These are phyloP conservation scores for Fusarium siculi DNA, from an alignment of 2,329 filamentous ascomycete genomes.

Conservation along the genomic window DNA sequence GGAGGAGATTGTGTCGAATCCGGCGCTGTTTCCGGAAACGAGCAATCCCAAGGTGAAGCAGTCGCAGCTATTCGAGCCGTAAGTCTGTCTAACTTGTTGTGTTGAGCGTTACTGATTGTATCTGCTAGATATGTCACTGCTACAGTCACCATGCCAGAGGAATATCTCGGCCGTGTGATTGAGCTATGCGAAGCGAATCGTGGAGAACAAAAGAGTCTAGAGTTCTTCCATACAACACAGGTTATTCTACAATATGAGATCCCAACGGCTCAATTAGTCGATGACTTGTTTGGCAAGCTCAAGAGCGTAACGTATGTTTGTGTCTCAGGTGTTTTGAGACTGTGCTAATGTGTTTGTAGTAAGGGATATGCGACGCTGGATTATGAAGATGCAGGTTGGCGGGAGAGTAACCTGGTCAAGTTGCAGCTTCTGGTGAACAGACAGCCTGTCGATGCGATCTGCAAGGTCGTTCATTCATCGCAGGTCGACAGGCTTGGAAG, in stretches of 20 bases:
- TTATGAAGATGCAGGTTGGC: constrained; percentile 95
- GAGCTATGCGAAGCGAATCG: constrained; percentile 93
- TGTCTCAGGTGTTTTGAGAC: rapidly evolving
- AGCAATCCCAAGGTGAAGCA: constrained; percentile 60
- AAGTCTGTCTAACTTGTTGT: background rate
- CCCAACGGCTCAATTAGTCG: constrained; percentile 88
- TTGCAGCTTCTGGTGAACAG: constrained; percentile 95
- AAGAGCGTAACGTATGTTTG: constrained; percentile 78
- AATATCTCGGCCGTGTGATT: constrained; percentile 93
- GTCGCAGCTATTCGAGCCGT: constrained; percentile 63
- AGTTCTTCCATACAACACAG: constrained; percentile 91
- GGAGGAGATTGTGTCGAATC: constrained; percentile 84
- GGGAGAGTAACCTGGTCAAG: constrained; percentile 82
- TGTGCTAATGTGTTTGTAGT: constrained; percentile 37
- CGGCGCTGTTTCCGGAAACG: constrained; percentile 83
- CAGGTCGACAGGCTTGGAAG: constrained; percentile 85
- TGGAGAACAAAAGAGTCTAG: constrained; percentile 85
- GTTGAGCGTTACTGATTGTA: background rate
- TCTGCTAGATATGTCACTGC: constrained; percentile 71
- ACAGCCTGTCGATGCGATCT: constrained; percentile 90
- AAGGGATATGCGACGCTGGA: constrained; percentile 97
- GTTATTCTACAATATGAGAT: constrained; percentile 95
- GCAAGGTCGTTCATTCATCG: constrained; percentile 85
- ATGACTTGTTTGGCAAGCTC: constrained; percentile 96
- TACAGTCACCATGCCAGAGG: constrained; percentile 91